Conservation (phyloP, 2,329 filamentous ascomycete genomes). For the Colletotrichum viniferum region DNA sequence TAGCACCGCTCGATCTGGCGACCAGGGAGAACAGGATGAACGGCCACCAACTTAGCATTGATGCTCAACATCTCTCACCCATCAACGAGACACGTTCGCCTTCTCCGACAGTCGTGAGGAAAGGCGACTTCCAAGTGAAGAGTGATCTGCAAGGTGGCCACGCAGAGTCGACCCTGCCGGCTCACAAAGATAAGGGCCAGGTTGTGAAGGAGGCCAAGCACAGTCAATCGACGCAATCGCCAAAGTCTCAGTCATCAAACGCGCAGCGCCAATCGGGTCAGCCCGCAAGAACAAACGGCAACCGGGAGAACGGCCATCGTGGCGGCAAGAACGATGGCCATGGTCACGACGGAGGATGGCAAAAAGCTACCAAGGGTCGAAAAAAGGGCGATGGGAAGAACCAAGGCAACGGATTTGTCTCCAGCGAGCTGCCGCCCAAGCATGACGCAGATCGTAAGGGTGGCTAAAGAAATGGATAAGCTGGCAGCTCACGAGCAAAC, state of each 20-base stretch:
- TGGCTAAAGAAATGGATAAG: constrained; percentile 45
- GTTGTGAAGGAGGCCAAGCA: constrained; percentile 32
- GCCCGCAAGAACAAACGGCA: constrained; percentile 41
- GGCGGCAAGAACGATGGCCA: constrained; percentile 59
- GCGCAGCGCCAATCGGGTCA: constrained; percentile 29
- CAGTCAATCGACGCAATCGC: constrained; percentile 24
- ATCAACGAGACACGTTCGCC: constrained; percentile 77
- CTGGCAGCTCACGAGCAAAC: neutral
- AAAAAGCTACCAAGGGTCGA: constrained; percentile 59
- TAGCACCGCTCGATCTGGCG: constrained; percentile 62
- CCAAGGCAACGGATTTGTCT: constrained; percentile 38
- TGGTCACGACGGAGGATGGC: constrained; percentile 55
- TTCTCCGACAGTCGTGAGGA: constrained; percentile 67
- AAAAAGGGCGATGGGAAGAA: constrained; percentile 60
- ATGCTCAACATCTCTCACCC: constrained; percentile 67
- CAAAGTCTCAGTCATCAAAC: constrained; percentile 26
- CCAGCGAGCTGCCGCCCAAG: constrained; percentile 59
- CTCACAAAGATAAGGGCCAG: constrained; percentile 1
- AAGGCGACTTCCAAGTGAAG: constrained; percentile 25
- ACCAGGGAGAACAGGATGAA: constrained; percentile 47
- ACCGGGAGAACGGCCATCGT: constrained; percentile 58
- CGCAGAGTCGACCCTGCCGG: neutral
- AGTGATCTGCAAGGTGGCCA: constrained; percentile 3
- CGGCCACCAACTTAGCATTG: constrained; percentile 34
- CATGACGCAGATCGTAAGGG: constrained; percentile 67